A percentile compares a stretch with the other conserved stretches of the same genome.
These are phyloP conservation scores for Lolium perenne DNA, from an alignment of 176 grass and related monocot species.

Conservation along the genomic window DNA sequence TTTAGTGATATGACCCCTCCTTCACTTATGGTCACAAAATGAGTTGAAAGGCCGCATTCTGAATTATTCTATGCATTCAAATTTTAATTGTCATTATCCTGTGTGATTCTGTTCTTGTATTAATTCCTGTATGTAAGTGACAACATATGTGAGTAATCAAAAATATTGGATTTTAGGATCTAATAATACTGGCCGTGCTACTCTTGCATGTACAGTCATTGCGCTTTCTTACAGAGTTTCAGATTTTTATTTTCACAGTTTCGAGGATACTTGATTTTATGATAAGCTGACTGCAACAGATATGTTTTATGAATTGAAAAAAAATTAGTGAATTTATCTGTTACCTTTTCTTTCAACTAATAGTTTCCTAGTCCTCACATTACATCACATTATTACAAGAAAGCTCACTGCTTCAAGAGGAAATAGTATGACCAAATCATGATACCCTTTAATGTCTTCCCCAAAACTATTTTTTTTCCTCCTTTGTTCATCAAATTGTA, in stretches of 20 bases:
- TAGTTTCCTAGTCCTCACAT: not conserved
- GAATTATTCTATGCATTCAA: not conserved
- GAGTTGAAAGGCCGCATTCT: too few relatives aligned
- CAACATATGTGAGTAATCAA: not conserved
- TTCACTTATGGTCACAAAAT: too few relatives aligned
- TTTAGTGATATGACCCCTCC: not conserved
- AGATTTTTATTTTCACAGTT: not conserved
- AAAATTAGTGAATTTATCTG: not conserved
- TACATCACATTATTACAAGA: constrained; percentile 2
- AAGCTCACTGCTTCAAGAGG: not conserved
- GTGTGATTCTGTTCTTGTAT: constrained; percentile 1
- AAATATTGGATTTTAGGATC: constrained; percentile 17
- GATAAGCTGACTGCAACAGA: not conserved
- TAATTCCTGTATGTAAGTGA: not conserved
- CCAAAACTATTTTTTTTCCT: not conserved
- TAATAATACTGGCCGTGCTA: constrained; percentile 5
- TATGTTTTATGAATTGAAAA: constrained; percentile 13
- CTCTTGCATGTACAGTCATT: constrained; percentile 9
- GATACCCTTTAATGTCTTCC: not conserved
- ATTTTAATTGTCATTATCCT: not conserved
- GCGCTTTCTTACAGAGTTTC: not conserved
- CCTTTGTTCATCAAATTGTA: not conserved
- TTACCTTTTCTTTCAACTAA: not conserved
- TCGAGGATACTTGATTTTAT: not conserved
- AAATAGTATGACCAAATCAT: constrained; percentile 2